Base-by-base conservation (phyloP, 345 rosid genomes). In the Noccaea bulbosa region DNA sequence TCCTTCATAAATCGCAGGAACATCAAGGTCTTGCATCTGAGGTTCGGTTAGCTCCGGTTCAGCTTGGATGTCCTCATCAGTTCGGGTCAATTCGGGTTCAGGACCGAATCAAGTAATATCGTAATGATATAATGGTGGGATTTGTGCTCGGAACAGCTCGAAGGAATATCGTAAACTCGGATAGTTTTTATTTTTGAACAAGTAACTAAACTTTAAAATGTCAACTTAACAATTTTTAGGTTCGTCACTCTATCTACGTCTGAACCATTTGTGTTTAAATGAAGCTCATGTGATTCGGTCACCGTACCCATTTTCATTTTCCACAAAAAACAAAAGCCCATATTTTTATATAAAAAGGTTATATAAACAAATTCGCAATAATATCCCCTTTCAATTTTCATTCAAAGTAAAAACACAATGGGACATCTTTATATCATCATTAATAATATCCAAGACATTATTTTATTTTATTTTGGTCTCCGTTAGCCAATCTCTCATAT, bases 221-320 rank as follows among this genome's bases (percentile, higher is more conserved):
- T 24, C 27, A 24, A 24, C 27, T 24, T 24, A 24, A 24, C 27
- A 24, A 24, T 11, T 40, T 17, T 40, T 1, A 40, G 46, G 15
- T 43, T 43, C 46, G 14, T 24, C 27, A 24, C 34, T 67, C 17
- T 39, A 62, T 67, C 17, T 39, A 62, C 54, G 56, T 71, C 54
- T 43, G 38, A 43, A 54, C 53, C 35, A 53, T 54, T 62, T 33
- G 62, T 15, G 15, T 37, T 55, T 10, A 16, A 64, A 27, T 45
- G 71, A 55, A 55, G 7, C 53, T 50, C 76, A 72, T 64, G 76
- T 64, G 76, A 44, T 27, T 11, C 5, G 58, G 76, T 72, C 65
- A n/a, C 65, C 58, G 48, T 53, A 46, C 11, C 15, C 56, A 72
- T 64, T 46, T 27, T 55, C 20, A 27, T 64, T 65, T 63, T 54